phyloP scores from a whole-genome alignment of 371 early-diverging fungal genomes.

The Syncephalis plumigaleata region DNA sequence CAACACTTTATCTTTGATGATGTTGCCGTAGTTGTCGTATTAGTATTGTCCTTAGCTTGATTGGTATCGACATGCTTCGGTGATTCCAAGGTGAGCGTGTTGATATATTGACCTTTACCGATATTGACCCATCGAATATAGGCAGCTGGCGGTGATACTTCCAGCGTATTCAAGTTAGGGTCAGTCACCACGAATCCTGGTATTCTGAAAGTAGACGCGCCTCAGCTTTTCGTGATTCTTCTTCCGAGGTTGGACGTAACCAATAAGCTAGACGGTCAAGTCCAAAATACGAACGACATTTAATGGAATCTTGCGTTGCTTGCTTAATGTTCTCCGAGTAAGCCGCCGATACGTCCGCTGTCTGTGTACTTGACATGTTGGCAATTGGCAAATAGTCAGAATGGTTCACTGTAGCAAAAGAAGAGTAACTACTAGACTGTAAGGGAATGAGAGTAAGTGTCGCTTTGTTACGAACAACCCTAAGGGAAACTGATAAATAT shows the following conservation, averaged over 20 bases:
- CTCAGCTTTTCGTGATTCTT: conserved; percentile 11
- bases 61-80: background rate
- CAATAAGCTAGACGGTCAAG: conserved; percentile 2
- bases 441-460: too few species aligned
- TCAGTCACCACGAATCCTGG: background rate
- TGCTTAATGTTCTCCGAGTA: too few species aligned
- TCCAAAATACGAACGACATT: too few species aligned
- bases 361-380: too few species aligned
- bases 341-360: too few species aligned
- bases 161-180: background rate
- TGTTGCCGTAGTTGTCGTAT: background rate
- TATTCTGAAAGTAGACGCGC: conserved; percentile 14
- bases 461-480: too few species aligned
- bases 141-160: background rate
- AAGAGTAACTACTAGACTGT: too few species aligned
- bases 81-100: background rate
- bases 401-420: too few species aligned
- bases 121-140: background rate
- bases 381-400: too few species aligned
- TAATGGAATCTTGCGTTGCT: too few species aligned
- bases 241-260: conserved; percentile 13
- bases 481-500: too few species aligned
- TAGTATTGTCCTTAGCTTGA: background rate
- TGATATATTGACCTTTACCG: background rate
- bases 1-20: conserved; percentile 16